Conservation (phyloP, 2,329 filamentous ascomycete species). For the Alternaria arbusti region DNA sequence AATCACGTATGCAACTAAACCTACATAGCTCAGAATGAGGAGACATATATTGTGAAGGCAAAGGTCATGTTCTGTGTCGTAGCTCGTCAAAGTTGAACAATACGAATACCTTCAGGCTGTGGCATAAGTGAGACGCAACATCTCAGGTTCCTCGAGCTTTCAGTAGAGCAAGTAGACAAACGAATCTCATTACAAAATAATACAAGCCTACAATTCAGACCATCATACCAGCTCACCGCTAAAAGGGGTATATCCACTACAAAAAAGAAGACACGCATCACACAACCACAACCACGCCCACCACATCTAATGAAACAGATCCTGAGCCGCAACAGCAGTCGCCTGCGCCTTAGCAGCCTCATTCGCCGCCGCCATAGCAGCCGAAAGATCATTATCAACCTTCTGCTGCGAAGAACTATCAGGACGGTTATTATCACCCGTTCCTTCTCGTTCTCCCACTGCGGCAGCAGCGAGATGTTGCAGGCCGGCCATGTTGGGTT, state of each 20-base stretch:
- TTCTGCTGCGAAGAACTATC: constrained; percentile 24
- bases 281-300: not conserved
- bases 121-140: too few relatives aligned
- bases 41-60: too few relatives aligned
- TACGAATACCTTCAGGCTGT: too few relatives aligned
- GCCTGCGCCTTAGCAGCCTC: constrained; percentile 30
- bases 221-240: not conserved
- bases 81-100: too few relatives aligned
- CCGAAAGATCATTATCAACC: constrained; percentile 44
- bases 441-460: constrained; percentile 45
- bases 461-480: constrained; percentile 49
- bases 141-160: too few relatives aligned
- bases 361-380: constrained; percentile 46
- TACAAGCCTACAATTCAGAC: not conserved
- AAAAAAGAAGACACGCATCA: not conserved
- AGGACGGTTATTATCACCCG: constrained; percentile 6
- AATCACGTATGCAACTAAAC: too few relatives aligned
- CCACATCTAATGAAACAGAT: constrained; percentile 2
- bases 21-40: too few relatives aligned
- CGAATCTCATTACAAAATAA: not conserved
- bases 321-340: constrained; percentile 43
- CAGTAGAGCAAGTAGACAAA: not conserved
- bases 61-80: too few relatives aligned
- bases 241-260: constrained; percentile 5
- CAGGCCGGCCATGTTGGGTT: constrained; percentile 48